phyloP scores from a whole-genome alignment of 1,284 basidiomycete genomes.

The Earliella scabrosa region DNA sequence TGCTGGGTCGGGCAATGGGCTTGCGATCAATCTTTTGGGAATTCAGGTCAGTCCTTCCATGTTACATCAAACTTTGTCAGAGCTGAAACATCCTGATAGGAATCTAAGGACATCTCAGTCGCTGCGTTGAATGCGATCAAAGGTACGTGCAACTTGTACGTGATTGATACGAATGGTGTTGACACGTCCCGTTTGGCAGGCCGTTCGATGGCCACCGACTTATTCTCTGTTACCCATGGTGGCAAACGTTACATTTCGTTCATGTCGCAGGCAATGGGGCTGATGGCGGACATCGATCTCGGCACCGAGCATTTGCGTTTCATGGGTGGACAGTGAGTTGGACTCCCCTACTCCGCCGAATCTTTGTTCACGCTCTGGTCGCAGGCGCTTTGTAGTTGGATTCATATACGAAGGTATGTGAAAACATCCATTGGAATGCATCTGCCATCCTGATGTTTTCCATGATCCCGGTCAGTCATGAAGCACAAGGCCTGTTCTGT shows the following conservation, averaged over 20 bases:
- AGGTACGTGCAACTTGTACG: constrained; percentile 48
- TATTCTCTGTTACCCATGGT: constrained; percentile 80
- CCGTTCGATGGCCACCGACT: constrained; percentile 75
- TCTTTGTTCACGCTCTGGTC: too few relatives aligned
- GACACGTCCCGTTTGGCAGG: constrained; percentile 44
- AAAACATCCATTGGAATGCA: constrained; percentile 6
- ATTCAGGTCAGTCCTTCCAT: constrained; percentile 47
- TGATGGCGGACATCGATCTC: constrained; percentile 92
- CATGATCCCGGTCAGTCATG: constrained; percentile 51
- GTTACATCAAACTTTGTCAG: neutral
- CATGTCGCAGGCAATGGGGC: constrained; percentile 86
- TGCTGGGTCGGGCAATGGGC: constrained; percentile 85
- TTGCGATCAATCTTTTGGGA: constrained; percentile 78
- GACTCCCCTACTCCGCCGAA: too few relatives aligned
- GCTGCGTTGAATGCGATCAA: constrained; percentile 89
- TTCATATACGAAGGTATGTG: constrained; percentile 72
- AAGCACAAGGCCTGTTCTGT: constrained; percentile 70
- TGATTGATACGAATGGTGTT: neutral
- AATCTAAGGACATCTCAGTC: constrained; percentile 75
- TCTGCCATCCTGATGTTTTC: neutral
- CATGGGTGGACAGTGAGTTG: constrained; percentile 77
- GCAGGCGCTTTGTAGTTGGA: constrained; percentile 82
- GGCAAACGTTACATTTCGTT: constrained; percentile 80
- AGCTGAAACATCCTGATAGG: constrained; percentile 39
- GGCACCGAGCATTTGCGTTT: constrained; percentile 90